Conservation (phyloP, 2,329 filamentous ascomycete genomes). For the Cladophialophora immunda region DNA sequence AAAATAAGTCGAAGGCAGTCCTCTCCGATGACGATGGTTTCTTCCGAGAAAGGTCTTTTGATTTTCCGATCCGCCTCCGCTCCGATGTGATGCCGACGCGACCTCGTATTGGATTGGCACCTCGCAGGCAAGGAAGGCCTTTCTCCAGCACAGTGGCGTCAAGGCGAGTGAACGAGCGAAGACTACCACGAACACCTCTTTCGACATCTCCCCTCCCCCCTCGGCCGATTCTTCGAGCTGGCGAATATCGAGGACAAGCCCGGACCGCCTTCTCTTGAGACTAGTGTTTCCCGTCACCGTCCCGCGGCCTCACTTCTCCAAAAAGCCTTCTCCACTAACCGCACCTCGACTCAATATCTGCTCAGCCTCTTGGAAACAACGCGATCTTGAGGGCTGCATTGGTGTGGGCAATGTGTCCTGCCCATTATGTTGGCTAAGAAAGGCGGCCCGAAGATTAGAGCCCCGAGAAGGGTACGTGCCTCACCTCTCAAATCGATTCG, state of each 20-base stretch:
- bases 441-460: constrained; percentile 68
- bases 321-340: constrained; percentile 12
- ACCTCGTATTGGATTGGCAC: background rate
- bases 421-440: constrained; percentile 60
- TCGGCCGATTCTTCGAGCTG: background rate
- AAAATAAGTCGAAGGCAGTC: background rate
- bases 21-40: background rate
- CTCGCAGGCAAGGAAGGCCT: background rate
- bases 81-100: background rate
- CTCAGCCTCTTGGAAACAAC: constrained; percentile 4
- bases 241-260: background rate
- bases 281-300: background rate
- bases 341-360: constrained; percentile 1
- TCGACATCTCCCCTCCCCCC: background rate
- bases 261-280: background rate
- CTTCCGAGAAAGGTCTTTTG: background rate
- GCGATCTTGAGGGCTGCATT: constrained; percentile 12
- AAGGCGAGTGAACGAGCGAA: background rate
- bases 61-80: constrained; percentile 3
- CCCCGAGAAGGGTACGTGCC: constrained; percentile 70
- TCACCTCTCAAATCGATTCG: background rate
- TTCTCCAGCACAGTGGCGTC: background rate
- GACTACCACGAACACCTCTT: background rate
- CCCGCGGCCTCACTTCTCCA: background rate
- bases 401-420: constrained; percentile 16